Conservation (phyloP, 805 yeast species). For the Millerago galiae region DNA sequence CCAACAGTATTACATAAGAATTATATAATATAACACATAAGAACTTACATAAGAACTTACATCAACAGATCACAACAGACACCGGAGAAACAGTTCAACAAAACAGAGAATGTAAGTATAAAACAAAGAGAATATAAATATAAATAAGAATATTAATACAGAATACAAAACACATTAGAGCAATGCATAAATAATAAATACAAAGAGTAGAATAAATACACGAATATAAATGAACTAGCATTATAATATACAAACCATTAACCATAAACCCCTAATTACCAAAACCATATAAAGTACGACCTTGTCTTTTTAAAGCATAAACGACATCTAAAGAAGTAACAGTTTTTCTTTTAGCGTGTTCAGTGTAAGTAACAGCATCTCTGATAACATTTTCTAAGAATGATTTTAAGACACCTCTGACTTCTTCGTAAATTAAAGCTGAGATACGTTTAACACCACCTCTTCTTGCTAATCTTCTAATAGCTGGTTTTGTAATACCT, state of each 20-base stretch:
- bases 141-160: no score
- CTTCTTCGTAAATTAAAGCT: constrained; percentile 97
- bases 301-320: constrained; percentile 99
- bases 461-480: constrained; percentile 99
- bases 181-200: no score
- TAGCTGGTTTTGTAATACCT: constrained; percentile 99
- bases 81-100: no score
- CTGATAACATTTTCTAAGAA: constrained; percentile 96
- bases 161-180: no score
- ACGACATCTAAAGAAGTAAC: constrained; percentile 98
- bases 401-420: constrained; percentile 92
- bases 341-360: constrained; percentile 99
- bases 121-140: no score
- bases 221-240: no score
- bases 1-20: no score
- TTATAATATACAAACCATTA: constrained; percentile 9
- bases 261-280: constrained; percentile 67
- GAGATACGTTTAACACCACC: constrained; percentile 99
- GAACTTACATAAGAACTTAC: no score
- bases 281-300: constrained; percentile 99
- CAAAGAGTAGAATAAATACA: no score
- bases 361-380: constrained; percentile 99
- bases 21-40: no score
- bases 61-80: no score
- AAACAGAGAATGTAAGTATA: no score